These are phyloP conservation scores for Pistacia atlantica DNA, from an alignment of 345 rosid species.

Conservation along the genomic window DNA sequence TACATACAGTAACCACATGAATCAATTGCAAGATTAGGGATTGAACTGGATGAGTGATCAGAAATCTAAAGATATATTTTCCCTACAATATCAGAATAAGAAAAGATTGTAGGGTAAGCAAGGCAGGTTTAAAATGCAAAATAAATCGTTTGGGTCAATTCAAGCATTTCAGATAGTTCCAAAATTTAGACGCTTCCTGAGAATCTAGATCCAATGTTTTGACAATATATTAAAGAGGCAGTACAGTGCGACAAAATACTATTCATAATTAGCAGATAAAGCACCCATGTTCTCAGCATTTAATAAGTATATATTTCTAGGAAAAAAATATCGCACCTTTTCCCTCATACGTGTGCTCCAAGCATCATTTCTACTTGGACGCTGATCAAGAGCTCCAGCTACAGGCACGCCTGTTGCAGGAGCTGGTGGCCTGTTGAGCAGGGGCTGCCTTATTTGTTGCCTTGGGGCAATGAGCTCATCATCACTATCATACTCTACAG, in stretches of 20 bases:
- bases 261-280: neutral
- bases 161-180: neutral
- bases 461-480: conserved; percentile 78
- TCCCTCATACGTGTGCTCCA: conserved; percentile 99
- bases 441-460: conserved; percentile 85
- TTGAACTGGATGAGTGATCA: neutral
- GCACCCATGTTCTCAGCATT: neutral
- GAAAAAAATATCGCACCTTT: conserved; percentile 54
- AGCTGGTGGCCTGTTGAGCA: conserved; percentile 65
- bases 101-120: neutral
- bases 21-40: neutral
- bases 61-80: neutral
- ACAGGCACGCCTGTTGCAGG: conserved; percentile 86
- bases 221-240: neutral
- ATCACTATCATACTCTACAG: conserved; percentile 91
- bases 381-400: conserved; percentile 76
- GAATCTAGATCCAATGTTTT: neutral
- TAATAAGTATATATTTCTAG: neutral
- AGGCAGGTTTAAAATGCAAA: neutral
- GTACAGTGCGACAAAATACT: neutral
- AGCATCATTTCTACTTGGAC: conserved; percentile 93
- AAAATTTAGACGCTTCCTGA: neutral
- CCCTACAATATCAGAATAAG: neutral
- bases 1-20: neutral
- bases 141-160: neutral